Base-by-base conservation (phyloP, 257 asterid genomes). In the Parsonsia alboflavescens region DNA sequence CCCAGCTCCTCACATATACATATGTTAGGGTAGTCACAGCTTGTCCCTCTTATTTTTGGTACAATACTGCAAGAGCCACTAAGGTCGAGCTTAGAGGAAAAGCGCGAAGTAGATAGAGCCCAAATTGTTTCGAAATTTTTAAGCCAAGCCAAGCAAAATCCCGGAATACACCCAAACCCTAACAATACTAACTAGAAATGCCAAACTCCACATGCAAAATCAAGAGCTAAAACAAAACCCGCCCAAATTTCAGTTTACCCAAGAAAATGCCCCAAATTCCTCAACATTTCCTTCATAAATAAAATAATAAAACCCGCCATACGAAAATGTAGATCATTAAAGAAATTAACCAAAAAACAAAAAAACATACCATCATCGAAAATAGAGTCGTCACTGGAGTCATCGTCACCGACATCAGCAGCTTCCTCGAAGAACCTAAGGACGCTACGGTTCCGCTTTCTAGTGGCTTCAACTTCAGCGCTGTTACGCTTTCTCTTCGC, bases 391-490 rank as follows among this genome's bases (percentile, higher is more conserved):
- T 86, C 96, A 39, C 90, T 82, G 59, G 80, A 85, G 0, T 84
- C 93, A 24, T 84, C 91, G 67, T 84, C 89, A 50, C 80, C 85
- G 77, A 87, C 86, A 85, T 79, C 82, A 52, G 98, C 96, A 41
- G 54, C 72, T 52, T 88, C 96, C 0, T 95, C 98, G 71, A 90
- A 75, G 78, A 92, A 90, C 80, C 85, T 92, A 76, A 88, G 76
- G 44, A 81, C 88, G 57, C 77, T 83, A 5, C 87, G 91, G 73
- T 83, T 85, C 75, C 93, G 77, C 77, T 88, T 92, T 74, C 89
- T 81, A 6, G 80, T 58, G 50, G 78, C 92, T 57, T 84, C 92
- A 39, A 82, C 82, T 10, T 78, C 78, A 68, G 70, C 59, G 56
- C 33, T 33, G 61, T 62, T 58, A 67, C 80, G 74, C 62, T 93